phyloP scores from a whole-genome alignment of 164 flowering plant species.

The Kalanchoe fedtschenkoi region DNA sequence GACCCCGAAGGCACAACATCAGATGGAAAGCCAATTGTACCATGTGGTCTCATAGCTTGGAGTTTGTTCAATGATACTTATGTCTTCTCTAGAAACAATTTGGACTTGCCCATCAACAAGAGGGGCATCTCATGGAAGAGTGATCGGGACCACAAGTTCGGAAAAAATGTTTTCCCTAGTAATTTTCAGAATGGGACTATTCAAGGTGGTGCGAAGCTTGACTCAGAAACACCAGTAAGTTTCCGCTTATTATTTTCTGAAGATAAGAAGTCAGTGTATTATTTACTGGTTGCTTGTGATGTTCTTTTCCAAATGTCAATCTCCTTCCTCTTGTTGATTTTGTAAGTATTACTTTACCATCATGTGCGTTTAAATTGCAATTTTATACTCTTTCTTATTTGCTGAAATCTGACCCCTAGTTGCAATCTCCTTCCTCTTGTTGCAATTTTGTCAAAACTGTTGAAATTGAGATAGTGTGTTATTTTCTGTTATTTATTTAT shows the following conservation, averaged over 20 bases:
- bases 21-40: slow-evolving; percentile 5
- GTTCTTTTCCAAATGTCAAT: not conserved
- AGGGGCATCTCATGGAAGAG: slow-evolving; percentile 82
- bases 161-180: slow-evolving; percentile 67
- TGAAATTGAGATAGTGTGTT: no score
- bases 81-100: slow-evolving; percentile 27
- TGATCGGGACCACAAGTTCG: slow-evolving; percentile 75
- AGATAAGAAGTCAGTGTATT: no score
- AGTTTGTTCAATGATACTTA: slow-evolving; percentile 64
- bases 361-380: not conserved
- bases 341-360: no score
- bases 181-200: slow-evolving; percentile 74
- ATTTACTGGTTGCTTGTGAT: no score
- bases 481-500: no score
- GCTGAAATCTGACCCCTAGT: not conserved
- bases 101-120: slow-evolving; percentile 38
- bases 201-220: slow-evolving; percentile 68
- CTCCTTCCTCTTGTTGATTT: no score
- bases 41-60: slow-evolving; percentile 9
- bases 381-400: not conserved
- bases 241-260: not conserved
- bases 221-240: slow-evolving; percentile 37
- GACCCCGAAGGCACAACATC: slow-evolving; percentile 5
- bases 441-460: no score
- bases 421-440: no score